These are phyloP conservation scores for Aureococcus anophagefferens DNA, from an alignment of 108 stramenopile species.

Conservation along the genomic window DNA sequence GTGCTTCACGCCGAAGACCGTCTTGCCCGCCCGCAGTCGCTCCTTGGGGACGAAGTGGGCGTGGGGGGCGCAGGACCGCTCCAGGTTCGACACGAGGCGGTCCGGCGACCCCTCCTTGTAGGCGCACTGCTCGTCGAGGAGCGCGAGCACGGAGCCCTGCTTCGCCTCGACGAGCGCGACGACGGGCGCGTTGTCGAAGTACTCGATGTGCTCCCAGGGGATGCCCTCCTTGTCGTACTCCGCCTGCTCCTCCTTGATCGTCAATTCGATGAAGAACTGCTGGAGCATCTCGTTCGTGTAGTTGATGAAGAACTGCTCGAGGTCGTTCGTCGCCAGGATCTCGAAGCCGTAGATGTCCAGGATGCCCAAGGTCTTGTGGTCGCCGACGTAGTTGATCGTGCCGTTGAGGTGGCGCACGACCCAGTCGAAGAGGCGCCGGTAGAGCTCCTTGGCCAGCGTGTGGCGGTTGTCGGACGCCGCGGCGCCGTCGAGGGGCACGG, in stretches of 20 bases:
- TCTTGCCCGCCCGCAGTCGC: no score
- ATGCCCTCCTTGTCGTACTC: constrained; percentile 72
- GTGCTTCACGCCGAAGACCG: constrained; percentile 14
- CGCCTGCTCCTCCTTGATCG: constrained; percentile 71
- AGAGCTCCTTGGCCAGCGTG: constrained; percentile 28
- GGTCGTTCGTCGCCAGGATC: constrained; percentile 46
- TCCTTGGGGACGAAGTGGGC: no score
- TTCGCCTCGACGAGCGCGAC: constrained; percentile 76
- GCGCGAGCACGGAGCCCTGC: constrained; percentile 8
- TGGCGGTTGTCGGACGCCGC: constrained; percentile 16
- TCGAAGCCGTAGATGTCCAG: constrained; percentile 28
- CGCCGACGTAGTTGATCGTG: neutral
- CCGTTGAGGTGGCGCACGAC: constrained; percentile 15
- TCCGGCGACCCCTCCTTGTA: neutral
- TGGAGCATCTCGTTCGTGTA: constrained; percentile 86
- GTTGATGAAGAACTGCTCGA: constrained; percentile 93
- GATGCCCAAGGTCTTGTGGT: constrained; percentile 3
- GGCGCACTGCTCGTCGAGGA: constrained; percentile 31
- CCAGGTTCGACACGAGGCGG: constrained; percentile 2
- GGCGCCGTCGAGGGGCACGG: neutral
- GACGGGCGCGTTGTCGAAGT: constrained; percentile 39
- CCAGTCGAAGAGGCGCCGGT: constrained; percentile 33
- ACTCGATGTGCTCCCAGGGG: constrained; percentile 64
- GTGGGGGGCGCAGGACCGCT: neutral
- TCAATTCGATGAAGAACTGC: constrained; percentile 77